A percentile compares a stretch with the other conserved stretches of the same genome.
Conservation (phyloP, 139 green algal species). For the Chlamydomonas sphaeroides region DNA sequence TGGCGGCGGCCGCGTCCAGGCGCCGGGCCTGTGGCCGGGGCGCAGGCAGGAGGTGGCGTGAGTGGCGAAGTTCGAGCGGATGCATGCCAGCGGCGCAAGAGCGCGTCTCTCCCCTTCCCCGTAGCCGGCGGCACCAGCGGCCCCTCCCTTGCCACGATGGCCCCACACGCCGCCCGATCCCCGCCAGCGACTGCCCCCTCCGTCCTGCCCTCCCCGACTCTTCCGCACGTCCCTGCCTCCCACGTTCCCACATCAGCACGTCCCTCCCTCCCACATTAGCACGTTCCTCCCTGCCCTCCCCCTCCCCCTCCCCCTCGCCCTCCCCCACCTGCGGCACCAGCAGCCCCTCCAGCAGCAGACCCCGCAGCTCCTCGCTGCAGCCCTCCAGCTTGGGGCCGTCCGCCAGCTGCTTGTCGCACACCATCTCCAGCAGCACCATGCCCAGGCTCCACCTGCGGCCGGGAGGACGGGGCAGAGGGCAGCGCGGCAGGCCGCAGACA, state of each 20-base stretch:
- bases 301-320: background rate
- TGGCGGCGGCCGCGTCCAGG: background rate
- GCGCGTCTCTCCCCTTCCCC: no score
- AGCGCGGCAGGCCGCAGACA: no score
- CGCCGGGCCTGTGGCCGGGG: conserved; percentile 14
- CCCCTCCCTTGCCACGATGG: background rate
- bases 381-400: conserved; percentile 20
- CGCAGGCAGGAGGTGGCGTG: no score
- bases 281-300: background rate
- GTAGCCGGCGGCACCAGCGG: no score
- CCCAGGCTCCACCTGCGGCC: conserved; percentile 39
- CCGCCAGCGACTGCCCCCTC: no score
- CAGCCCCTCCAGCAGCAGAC: conserved; percentile 22
- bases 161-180: no score
- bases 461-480: no score
- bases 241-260: background rate
- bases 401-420: conserved; percentile 3
- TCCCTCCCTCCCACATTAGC: background rate
- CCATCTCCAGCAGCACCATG: conserved; percentile 34
- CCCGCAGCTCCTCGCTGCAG: conserved; percentile 15
- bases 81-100: no score
- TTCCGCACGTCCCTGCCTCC: no score
- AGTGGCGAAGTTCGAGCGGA: no score
- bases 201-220: no score
- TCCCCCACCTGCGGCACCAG: conserved; percentile 34